These are phyloP conservation scores for Malassezia caprae DNA, from an alignment of 1,284 basidiomycete species.

Conservation along the genomic window DNA sequence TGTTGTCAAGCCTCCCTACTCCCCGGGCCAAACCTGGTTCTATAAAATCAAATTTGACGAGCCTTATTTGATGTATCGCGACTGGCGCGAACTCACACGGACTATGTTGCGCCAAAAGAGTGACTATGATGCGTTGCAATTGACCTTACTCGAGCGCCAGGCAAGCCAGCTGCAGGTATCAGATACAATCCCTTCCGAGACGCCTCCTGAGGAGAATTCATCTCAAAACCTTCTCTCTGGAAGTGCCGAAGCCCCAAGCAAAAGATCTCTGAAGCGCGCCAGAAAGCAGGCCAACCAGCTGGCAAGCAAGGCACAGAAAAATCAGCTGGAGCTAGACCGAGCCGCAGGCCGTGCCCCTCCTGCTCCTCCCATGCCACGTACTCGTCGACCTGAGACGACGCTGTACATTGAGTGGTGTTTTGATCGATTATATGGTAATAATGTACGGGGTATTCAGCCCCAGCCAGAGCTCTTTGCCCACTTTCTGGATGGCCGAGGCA, in stretches of 20 bases:
- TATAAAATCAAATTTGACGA: constrained; percentile 99
- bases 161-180: neutral
- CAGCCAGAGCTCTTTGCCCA: constrained; percentile 59
- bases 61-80: constrained; percentile 95
- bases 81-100: constrained; percentile 92
- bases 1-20: constrained; percentile 34
- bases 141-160: neutral
- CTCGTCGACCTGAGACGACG: constrained; percentile 34
- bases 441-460: constrained; percentile 58
- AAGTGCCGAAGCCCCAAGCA: constrained; percentile 9
- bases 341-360: constrained; percentile 21
- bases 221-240: neutral
- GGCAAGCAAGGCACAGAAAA: neutral
- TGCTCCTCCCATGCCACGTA: constrained; percentile 22
- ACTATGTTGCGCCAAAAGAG: constrained; percentile 41
- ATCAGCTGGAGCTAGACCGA: neutral
- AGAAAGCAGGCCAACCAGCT: constrained; percentile 6
- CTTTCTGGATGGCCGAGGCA: constrained; percentile 65
- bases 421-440: constrained; percentile 34
- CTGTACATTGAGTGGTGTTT: constrained; percentile 40
- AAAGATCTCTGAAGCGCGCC: constrained; percentile 21
- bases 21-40: constrained; percentile 76
- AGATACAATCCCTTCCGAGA: neutral
- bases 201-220: neutral
- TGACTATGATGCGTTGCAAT: constrained; percentile 19